A percentile compares a stretch with the other conserved stretches of the same genome.
Conservation (phyloP, 768 basidiomycete genomes). For the Leucocoprinus sp. region DNA sequence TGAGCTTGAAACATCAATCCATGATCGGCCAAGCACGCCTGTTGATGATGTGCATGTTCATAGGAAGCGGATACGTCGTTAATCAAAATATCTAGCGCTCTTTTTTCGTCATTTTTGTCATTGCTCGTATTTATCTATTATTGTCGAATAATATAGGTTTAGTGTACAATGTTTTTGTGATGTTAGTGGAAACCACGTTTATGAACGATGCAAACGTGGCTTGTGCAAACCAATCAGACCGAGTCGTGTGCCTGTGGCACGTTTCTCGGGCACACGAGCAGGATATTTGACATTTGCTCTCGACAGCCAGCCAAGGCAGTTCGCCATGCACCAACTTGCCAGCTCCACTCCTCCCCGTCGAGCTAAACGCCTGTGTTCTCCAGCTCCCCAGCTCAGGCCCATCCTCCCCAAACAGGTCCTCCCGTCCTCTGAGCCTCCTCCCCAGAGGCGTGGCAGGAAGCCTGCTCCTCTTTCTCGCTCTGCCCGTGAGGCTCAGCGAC, state of each 20-base stretch:
- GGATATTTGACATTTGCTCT: too few species aligned
- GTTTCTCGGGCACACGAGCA: too few species aligned
- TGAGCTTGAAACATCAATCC: neutral
- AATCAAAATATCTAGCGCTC: too few species aligned
- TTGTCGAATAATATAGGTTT: too few species aligned
- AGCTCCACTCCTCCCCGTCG: conserved; percentile 32
- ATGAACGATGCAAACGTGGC: too few species aligned
- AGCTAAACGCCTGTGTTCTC: conserved; percentile 25
- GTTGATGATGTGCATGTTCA: conserved; percentile 13
- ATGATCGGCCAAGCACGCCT: conserved; percentile 8
- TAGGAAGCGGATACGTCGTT: conserved; percentile 15
- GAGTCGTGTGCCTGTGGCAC: too few species aligned
- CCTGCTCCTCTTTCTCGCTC: conserved; percentile 65
- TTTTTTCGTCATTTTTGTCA: too few species aligned
- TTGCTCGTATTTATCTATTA: too few species aligned
- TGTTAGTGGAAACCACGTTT: too few species aligned
- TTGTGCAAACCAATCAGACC: too few species aligned
- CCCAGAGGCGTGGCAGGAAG: conserved; percentile 62
- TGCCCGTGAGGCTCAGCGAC: conserved; percentile 79
- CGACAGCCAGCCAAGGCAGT: too few species aligned
- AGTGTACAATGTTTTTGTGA: too few species aligned
- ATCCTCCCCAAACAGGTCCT: conserved; percentile 18
- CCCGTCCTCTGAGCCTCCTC: conserved; percentile 12
- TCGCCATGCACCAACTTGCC: conserved; percentile 26
- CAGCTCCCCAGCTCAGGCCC: conserved; percentile 14